phyloP scores from a whole-genome alignment of 495 filamentous ascomycete species.

The Penicillium waksmanii region DNA sequence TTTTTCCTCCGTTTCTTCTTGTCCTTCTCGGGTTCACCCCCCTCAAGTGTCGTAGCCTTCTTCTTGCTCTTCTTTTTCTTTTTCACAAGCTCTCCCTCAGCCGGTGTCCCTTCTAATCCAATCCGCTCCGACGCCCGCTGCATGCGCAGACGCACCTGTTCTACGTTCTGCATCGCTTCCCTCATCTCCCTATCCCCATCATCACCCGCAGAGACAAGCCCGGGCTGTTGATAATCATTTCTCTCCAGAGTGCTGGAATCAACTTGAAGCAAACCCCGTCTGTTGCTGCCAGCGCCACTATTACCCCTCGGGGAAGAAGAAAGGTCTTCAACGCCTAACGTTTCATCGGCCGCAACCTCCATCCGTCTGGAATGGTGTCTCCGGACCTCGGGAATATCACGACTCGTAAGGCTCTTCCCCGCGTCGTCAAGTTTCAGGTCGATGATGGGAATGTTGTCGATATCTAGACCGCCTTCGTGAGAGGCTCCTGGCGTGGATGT shows the following conservation, averaged over 20 bases:
- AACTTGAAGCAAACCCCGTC: conserved; percentile 71
- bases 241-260: conserved; percentile 78
- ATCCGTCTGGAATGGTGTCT: conserved; percentile 47
- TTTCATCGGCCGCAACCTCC: conserved; percentile 66
- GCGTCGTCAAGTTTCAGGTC: conserved; percentile 72
- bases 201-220: conserved; percentile 8
- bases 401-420: conserved; percentile 10
- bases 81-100: conserved; percentile 74
- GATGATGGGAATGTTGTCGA: conserved; percentile 95
- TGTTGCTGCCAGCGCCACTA: conserved; percentile 38
- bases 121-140: conserved; percentile 86
- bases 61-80: conserved; percentile 67
- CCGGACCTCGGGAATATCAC: conserved; percentile 25
- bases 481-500: conserved; percentile 69
- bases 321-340: conserved; percentile 35
- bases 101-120: conserved; percentile 68
- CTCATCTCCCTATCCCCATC: conserved; percentile 82
- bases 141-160: conserved; percentile 84
- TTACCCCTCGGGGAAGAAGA: conserved; percentile 27
- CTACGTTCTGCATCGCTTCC: conserved; percentile 82
- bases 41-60: conserved; percentile 3
- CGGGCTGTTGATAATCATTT: conserved; percentile 58
- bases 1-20: conserved; percentile 26
- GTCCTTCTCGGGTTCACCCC: conserved; percentile 6
- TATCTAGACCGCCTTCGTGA: conserved; percentile 76